A percentile compares a stretch with the other conserved stretches of the same genome.
Conservation (phyloP, 164 flowering plant species). For the Paratinospora sagittata region DNA sequence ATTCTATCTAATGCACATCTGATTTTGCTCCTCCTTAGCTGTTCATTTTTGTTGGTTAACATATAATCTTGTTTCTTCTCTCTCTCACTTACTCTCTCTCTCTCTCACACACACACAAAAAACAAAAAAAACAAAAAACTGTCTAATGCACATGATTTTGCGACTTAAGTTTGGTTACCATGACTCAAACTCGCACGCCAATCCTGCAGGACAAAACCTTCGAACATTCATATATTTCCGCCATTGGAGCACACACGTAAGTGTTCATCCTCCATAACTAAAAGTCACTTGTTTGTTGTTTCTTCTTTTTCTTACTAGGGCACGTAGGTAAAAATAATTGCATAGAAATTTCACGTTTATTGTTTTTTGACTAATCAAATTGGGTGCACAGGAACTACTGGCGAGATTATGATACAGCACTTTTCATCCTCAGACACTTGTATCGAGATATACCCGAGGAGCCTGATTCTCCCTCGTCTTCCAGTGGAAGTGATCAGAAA, state of each 20-base stretch:
- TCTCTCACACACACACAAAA: too few species aligned
- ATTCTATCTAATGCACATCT: not conserved
- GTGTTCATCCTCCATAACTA: conserved; percentile 13
- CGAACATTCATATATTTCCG: conserved; percentile 74
- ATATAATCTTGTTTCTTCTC: too few species aligned
- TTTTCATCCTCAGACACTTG: conserved; percentile 78
- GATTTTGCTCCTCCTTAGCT: not conserved
- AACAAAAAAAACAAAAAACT: too few species aligned
- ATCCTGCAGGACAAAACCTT: conserved; percentile 85
- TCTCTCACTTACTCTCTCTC: too few species aligned
- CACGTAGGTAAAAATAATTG: not conserved
- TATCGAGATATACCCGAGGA: conserved; percentile 80
- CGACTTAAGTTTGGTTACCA: not conserved
- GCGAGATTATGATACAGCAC: conserved; percentile 92
- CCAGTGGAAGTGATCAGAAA: conserved; percentile 20
- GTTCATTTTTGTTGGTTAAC: too few species aligned
- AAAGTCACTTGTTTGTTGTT: too few species aligned
- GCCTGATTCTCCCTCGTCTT: conserved; percentile 29
- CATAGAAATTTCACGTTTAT: not conserved
- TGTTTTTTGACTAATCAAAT: not conserved
- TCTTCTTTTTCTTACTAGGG: not conserved
- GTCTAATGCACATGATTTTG: not conserved
- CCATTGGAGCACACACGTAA: conserved; percentile 90
- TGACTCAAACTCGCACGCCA: conserved; percentile 5
- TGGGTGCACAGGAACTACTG: conserved; percentile 70